A percentile compares a stretch with the other conserved stretches of the same genome.
Conservation (phyloP, 495 filamentous ascomycete species). For the Clavariopsis aquatica region DNA sequence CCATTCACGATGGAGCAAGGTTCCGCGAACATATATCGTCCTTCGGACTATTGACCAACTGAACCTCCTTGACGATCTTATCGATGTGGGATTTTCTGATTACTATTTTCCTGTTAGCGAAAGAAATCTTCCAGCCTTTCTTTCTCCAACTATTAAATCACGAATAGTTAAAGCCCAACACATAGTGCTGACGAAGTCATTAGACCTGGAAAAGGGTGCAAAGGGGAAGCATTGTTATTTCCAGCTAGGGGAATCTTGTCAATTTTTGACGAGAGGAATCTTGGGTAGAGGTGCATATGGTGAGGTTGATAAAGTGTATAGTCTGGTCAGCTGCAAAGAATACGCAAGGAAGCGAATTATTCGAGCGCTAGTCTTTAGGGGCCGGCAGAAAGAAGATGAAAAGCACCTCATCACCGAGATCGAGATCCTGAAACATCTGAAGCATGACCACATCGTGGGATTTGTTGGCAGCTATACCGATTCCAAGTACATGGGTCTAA, state of each 20-base stretch:
- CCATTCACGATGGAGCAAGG: conserved; percentile 21
- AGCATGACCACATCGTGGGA: conserved; percentile 34
- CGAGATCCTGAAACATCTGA: conserved; percentile 32
- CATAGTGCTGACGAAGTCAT: conserved; percentile 30
- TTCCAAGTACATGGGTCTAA: conserved; percentile 39
- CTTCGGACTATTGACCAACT: conserved; percentile 21
- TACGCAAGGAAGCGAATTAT: conserved; percentile 35
- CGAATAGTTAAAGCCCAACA: conserved; percentile 14
- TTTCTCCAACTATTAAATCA: background rate
- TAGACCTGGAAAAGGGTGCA: conserved; percentile 24
- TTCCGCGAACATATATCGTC: conserved; percentile 30
- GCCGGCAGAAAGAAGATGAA: conserved; percentile 7
- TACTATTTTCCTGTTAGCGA: conserved; percentile 23
- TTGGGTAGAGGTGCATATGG: conserved; percentile 31
- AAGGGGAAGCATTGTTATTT: conserved; percentile 30
- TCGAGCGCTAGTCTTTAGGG: conserved; percentile 16
- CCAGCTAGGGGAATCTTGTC: conserved; percentile 14
- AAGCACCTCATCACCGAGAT: conserved; percentile 27
- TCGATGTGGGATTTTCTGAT: conserved; percentile 22
- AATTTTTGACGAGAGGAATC: conserved; percentile 23
- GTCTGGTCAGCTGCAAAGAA: conserved; percentile 27
- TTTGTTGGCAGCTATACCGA: conserved; percentile 45
- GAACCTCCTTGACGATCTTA: conserved; percentile 19
- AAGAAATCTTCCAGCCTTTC: conserved; percentile 5
- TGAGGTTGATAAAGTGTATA: conserved; percentile 31